A percentile compares a stretch with the other conserved stretches of the same genome.
Conservation (phyloP, 106 monocot species). For the Apostasia ramifera region DNA sequence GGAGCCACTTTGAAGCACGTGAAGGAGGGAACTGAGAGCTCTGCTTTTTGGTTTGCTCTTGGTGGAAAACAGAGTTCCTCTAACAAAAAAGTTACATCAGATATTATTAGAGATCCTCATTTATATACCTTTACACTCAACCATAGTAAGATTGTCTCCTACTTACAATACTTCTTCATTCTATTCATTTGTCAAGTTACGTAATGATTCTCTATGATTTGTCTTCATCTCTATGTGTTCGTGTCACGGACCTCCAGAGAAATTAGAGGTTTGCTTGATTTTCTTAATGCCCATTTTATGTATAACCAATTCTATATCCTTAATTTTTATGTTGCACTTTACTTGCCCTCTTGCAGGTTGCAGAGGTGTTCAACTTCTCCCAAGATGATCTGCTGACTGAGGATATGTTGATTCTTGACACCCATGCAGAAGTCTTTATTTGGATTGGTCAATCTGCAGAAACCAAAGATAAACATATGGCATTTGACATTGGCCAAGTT, state of each 20-base stretch:
- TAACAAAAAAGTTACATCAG: constrained; percentile 33
- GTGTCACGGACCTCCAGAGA: constrained; percentile 22
- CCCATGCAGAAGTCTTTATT: constrained; percentile 71
- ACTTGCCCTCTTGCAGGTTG: constrained; percentile 25
- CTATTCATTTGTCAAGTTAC: neutral
- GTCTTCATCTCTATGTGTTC: neutral
- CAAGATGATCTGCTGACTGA: constrained; percentile 91
- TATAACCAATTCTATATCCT: neutral
- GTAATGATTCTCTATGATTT: neutral
- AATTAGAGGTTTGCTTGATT: constrained; percentile 29
- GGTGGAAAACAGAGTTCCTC: constrained; percentile 48
- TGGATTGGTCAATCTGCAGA: constrained; percentile 75
- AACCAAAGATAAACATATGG: constrained; percentile 52
- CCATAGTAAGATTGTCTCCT: constrained; percentile 17
- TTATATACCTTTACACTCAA: constrained; percentile 38
- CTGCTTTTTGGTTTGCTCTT: constrained; percentile 73
- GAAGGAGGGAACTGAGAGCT: constrained; percentile 58
- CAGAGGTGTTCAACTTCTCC: constrained; percentile 71
- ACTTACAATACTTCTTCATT: neutral
- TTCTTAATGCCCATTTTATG: neutral
- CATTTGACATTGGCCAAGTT: constrained; percentile 67
- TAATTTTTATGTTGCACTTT: too few species aligned
- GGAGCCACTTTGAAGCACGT: constrained; percentile 32
- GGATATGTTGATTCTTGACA: constrained; percentile 72
- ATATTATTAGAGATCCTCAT: constrained; percentile 49